Percentiles rank a stretch among this genome's conserved stretches.
These are phyloP conservation scores for Lunasporangiospora selenospora DNA, from an alignment of 192 early-diverging fungal species.

Conservation along the genomic window DNA sequence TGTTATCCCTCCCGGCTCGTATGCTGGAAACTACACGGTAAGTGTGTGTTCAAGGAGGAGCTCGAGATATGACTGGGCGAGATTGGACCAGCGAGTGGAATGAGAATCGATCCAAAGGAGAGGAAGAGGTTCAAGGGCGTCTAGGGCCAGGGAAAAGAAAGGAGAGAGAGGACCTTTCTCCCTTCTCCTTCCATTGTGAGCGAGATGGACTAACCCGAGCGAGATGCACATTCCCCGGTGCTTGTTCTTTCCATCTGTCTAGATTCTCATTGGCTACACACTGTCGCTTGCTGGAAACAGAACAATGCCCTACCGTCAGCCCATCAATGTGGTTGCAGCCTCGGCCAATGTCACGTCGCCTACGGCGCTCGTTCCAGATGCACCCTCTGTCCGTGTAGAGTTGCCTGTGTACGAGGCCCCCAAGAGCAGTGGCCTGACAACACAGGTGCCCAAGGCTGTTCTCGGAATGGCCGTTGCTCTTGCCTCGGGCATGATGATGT, in stretches of 20 bases:
- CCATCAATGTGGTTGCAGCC: slow-evolving; percentile 20
- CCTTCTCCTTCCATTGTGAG: too few relatives aligned
- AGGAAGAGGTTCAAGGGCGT: too few relatives aligned
- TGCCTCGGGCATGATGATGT: slow-evolving; percentile 17
- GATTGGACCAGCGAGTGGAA: too few relatives aligned
- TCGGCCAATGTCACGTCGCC: slow-evolving; percentile 21
- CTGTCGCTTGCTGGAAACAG: slow-evolving; percentile 9
- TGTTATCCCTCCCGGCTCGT: slow-evolving; percentile 11
- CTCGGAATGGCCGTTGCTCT: slow-evolving; percentile 9
- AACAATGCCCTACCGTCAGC: slow-evolving; percentile 17
- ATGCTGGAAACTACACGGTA: slow-evolving; percentile 30
- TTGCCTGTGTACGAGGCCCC: slow-evolving; percentile 20
- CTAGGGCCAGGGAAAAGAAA: too few relatives aligned
- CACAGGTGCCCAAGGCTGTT: slow-evolving; percentile 23
- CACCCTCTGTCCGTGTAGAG: slow-evolving; percentile 10
- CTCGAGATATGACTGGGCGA: too few relatives aligned
- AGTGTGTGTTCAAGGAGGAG: too few relatives aligned
- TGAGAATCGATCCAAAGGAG: too few relatives aligned
- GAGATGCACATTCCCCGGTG: too few relatives aligned
- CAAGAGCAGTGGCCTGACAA: slow-evolving; percentile 10
- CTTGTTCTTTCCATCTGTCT: neutral
- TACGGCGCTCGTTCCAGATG: neutral
- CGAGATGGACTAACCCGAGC: too few relatives aligned
- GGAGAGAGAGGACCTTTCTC: too few relatives aligned
- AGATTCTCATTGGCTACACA: slow-evolving; percentile 34